These are phyloP conservation scores for Chimonanthus praecox DNA, from an alignment of 164 flowering plant genomes.

Conservation along the genomic window DNA sequence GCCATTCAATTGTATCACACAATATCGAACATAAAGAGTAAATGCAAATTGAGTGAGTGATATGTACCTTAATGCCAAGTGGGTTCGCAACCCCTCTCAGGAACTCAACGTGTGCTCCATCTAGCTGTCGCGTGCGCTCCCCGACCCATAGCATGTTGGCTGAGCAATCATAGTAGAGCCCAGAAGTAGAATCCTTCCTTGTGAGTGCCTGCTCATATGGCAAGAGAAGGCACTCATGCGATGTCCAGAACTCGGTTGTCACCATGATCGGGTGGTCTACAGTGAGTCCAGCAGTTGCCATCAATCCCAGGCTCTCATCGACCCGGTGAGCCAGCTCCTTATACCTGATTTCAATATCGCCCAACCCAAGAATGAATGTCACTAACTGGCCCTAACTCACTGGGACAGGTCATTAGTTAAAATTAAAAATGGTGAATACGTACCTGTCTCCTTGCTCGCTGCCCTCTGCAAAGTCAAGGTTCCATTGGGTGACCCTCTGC, in stretches of 20 bases:
- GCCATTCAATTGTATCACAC: neutral
- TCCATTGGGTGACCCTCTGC: conserved; percentile 96
- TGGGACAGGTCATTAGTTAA: neutral
- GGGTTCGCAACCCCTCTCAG: conserved; percentile 85
- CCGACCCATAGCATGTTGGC: conserved; percentile 97
- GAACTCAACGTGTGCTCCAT: conserved; percentile 95
- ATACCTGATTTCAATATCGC: conserved; percentile 41
- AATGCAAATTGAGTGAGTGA: neutral
- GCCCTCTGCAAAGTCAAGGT: conserved; percentile 79
- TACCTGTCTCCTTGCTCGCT: conserved; percentile 95
- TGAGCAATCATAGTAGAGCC: conserved; percentile 85
- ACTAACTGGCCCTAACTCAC: neutral
- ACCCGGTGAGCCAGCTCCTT: conserved; percentile 83
- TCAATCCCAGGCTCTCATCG: conserved; percentile 91
- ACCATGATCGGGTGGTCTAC: conserved; percentile 82
- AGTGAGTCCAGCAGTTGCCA: conserved; percentile 87
- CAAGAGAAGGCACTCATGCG: conserved; percentile 87
- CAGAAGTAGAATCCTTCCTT: conserved; percentile 83
- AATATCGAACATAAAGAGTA: neutral
- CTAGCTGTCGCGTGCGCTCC: conserved; percentile 86
- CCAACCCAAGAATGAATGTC: neutral
- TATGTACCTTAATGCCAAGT: conserved; percentile 75
- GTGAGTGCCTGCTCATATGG: conserved; percentile 91
- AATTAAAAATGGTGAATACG: neutral
- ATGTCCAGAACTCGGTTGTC: conserved; percentile 92